Evolutionary conservation across 768 basidiomycete species (phyloP), one percentile per base, ranked within the genome.

Genomic region (Boletus vermiculosoides): DNA sequence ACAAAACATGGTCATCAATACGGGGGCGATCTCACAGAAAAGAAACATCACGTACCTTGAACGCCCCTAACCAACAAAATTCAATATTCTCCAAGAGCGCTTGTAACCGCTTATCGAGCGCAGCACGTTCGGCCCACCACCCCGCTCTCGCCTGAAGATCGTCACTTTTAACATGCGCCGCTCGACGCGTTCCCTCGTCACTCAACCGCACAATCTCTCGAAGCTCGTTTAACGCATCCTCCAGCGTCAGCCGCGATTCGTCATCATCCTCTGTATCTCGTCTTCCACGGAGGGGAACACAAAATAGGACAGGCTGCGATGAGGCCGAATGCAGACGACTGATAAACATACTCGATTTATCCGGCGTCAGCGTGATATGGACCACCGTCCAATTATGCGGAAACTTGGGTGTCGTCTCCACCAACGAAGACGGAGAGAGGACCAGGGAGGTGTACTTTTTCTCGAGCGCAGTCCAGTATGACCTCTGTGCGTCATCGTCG

Each of bases 1-100:
- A 44, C n/a, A 33, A 30, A 41, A 16, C 33, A 33, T 10, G 56
- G 28, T 1, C 50, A 37, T 51, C 52, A 45, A 18, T 2, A 45
- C 41, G 5, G 20, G 39, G 18, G 31, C 16, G 3, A 56, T 28
- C 28, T 13, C 39, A n/a, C 16, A 16, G 5, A 46, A 37, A 2
- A 4, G 20, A 34, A 16, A 55, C 10, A 54, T 22, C 4, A 64
- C 78, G 34, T 49, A 94, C 95, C 85, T 98, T 98, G 83, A 97
- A 98, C 22, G 89, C 94, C 1, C 97, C 96, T 3, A 99, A 78
- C 97, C 97, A 98, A 66, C 90, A 94, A 63, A 91, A 94, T 69
- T 98, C 97, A 44, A 99, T 86, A 60, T 87, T 92, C 60, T 84
- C 83, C 34, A 97, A 70, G 7, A 99, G 72, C 31, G 84, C 83